Conservation (phyloP, 768 basidiomycete genomes). For the Suillus brevipes region DNA sequence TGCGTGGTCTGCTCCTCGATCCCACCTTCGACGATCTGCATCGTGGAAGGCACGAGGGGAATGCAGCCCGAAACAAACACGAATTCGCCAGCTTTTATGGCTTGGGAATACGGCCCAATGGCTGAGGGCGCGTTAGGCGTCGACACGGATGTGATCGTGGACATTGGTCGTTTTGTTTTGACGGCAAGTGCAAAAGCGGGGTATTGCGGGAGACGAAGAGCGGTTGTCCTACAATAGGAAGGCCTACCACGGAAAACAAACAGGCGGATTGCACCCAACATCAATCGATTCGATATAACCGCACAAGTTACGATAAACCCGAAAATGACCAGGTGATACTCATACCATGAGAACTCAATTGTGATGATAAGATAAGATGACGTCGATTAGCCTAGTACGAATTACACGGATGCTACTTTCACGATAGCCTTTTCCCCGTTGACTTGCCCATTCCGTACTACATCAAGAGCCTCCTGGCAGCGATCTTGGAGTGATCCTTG, state of each 20-base stretch:
- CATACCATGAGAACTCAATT: background rate
- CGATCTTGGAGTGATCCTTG: conserved; percentile 44
- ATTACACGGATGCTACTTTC: conserved; percentile 25
- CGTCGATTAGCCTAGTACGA: background rate
- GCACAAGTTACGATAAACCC: background rate
- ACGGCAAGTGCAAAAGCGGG: background rate
- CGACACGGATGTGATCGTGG: conserved; percentile 8
- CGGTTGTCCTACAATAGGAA: background rate
- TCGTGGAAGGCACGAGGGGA: conserved; percentile 72
- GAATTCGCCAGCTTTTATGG: conserved; percentile 77
- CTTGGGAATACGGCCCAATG: conserved; percentile 88
- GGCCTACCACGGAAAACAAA: background rate
- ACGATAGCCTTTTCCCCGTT: conserved; percentile 53
- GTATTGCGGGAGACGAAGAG: background rate
- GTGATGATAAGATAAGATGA: background rate
- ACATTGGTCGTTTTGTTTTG: conserved; percentile 1
- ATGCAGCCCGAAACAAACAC: conserved; percentile 92
- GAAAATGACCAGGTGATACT: background rate
- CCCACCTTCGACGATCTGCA: conserved; percentile 70
- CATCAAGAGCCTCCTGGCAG: conserved; percentile 39
- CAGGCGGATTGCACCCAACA: background rate
- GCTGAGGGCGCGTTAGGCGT: conserved; percentile 59
- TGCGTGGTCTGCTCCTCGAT: conserved; percentile 81
- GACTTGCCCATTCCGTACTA: conserved; percentile 47
- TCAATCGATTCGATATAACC: background rate